These are phyloP conservation scores for Pyrenula aspistea DNA, from an alignment of 495 filamentous ascomycete genomes.

Conservation along the genomic window DNA sequence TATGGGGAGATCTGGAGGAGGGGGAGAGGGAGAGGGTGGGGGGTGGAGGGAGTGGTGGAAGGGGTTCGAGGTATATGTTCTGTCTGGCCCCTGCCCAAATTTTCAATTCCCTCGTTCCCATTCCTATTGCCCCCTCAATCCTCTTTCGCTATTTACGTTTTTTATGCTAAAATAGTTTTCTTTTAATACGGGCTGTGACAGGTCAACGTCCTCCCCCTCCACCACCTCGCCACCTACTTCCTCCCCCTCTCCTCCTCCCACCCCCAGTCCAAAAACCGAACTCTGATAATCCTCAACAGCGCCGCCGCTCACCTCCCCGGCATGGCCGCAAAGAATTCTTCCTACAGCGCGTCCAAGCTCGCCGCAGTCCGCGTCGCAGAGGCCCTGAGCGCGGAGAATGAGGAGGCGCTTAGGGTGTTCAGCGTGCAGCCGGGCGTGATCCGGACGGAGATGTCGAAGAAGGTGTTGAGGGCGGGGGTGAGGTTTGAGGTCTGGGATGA, in stretches of 20 bases:
- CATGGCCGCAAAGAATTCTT: constrained; percentile 3
- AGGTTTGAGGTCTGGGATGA: constrained; percentile 21
- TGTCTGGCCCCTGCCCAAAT: too few relatives aligned
- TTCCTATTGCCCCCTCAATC: too few relatives aligned
- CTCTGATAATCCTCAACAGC: neutral
- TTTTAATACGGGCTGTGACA: too few relatives aligned
- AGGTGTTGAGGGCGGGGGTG: constrained; percentile 19
- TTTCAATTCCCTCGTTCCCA: too few relatives aligned
- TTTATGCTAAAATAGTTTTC: too few relatives aligned
- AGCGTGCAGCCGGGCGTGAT: constrained; percentile 36
- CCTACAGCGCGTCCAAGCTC: constrained; percentile 4
- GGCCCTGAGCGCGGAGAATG: constrained; percentile 18
- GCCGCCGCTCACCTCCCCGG: neutral
- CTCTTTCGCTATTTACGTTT: too few relatives aligned
- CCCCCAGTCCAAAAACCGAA: too few relatives aligned
- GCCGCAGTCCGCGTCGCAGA: constrained; percentile 13
- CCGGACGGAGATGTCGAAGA: constrained; percentile 27
- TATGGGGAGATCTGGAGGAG: constrained; percentile 11
- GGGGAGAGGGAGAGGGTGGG: too few relatives aligned
- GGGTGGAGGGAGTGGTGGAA: constrained; percentile 17
- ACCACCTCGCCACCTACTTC: neutral
- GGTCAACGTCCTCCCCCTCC: neutral
- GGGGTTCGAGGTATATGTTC: constrained; percentile 24
- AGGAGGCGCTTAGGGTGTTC: constrained; percentile 22
- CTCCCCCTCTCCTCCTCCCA: neutral